These are phyloP conservation scores for Didymella segeticola DNA, from an alignment of 2,329 filamentous ascomycete genomes.

Conservation along the genomic window DNA sequence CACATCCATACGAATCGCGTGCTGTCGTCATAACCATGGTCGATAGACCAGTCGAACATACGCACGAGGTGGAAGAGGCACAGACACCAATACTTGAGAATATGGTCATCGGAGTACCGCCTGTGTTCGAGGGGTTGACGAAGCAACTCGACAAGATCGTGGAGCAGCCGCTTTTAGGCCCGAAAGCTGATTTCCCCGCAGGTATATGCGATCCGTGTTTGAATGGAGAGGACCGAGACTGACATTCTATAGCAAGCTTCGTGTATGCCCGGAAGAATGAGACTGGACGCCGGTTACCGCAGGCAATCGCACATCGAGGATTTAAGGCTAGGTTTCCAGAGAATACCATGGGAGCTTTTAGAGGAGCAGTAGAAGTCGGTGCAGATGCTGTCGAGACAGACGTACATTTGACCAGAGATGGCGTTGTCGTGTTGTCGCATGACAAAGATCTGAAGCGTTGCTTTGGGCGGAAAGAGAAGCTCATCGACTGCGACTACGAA, in stretches of 20 bases:
- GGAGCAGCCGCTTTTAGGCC: constrained; percentile 44
- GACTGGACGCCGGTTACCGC: constrained; percentile 60
- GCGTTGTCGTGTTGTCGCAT: constrained; percentile 84
- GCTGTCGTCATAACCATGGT: constrained; percentile 28
- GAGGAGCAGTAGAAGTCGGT: constrained; percentile 73
- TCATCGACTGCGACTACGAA: constrained; percentile 78
- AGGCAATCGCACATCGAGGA: constrained; percentile 79
- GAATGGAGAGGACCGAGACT: constrained; percentile 11
- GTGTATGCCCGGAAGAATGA: constrained; percentile 45
- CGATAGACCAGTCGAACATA: constrained; percentile 23
- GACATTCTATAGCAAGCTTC: constrained; percentile 41
- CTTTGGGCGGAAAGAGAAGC: constrained; percentile 75
- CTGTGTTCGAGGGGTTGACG: constrained; percentile 46
- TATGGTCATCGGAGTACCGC: constrained; percentile 47
- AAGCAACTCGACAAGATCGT: constrained; percentile 44
- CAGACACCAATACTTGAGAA: constrained; percentile 46
- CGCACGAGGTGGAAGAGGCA: constrained; percentile 31
- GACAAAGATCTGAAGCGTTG: constrained; percentile 80
- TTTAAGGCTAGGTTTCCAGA: constrained; percentile 82
- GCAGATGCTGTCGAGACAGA: constrained; percentile 89
- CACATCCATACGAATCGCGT: constrained; percentile 12
- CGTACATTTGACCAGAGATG: constrained; percentile 80
- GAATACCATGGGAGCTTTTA: constrained; percentile 83
- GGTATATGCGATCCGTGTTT: constrained; percentile 23
- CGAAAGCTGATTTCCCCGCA: constrained; percentile 38